Evolutionary conservation across 1,284 basidiomycete genomes (phyloP).

Genomic region (Blastosporella zonata): DNA sequence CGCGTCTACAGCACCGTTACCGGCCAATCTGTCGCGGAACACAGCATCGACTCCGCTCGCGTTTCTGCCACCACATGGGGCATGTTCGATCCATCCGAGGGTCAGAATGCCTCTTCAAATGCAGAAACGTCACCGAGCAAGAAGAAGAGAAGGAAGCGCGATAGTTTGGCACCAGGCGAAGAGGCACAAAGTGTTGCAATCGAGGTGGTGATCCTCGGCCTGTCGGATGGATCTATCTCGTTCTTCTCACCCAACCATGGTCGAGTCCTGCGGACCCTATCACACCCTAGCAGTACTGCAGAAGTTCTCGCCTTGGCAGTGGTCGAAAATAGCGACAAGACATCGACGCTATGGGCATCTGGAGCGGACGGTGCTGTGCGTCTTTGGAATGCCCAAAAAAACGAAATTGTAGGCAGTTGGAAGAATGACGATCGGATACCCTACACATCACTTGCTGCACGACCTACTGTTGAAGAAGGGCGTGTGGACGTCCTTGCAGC

Average conservation of each 20-base stretch:
- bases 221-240: conserved; percentile 53
- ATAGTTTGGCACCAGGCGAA: conserved; percentile 31
- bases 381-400: conserved; percentile 54
- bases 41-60: conserved; percentile 54
- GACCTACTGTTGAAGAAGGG: conserved; percentile 35
- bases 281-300: conserved; percentile 50
- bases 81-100: conserved; percentile 32
- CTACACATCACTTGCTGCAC: conserved; percentile 49
- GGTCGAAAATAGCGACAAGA: conserved; percentile 25
- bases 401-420: conserved; percentile 45
- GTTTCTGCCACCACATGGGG: conserved; percentile 57
- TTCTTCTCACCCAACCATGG: conserved; percentile 61
- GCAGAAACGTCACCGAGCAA: conserved; percentile 33
- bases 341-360: conserved; percentile 51
- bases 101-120: conserved; percentile 23
- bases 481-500: conserved; percentile 50
- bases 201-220: conserved; percentile 51
- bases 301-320: conserved; percentile 47
- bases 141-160: conserved; percentile 49
- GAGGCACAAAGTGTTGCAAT: conserved; percentile 24
- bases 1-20: conserved; percentile 63
- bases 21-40: conserved; percentile 54
- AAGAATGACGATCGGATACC: conserved; percentile 56
- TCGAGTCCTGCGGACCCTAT: conserved; percentile 50
- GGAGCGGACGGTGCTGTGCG: conserved; percentile 54